These are phyloP conservation scores for Pythium plurisporium DNA, from an alignment of 352 stramenopile genomes.

Conservation along the genomic window DNA sequence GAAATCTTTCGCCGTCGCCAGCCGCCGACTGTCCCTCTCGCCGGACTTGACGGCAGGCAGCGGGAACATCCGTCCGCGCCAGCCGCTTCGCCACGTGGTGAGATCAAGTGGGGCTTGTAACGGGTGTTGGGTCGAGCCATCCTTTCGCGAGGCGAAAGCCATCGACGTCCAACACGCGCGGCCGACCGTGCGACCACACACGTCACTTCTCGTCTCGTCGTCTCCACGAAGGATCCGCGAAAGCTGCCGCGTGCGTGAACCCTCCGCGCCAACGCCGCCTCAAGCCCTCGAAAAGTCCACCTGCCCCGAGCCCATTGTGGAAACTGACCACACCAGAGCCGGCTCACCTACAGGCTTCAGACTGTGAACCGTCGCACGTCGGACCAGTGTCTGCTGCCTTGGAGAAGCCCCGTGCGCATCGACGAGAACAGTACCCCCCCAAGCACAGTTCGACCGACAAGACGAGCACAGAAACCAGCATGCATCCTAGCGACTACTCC, in stretches of 20 bases:
- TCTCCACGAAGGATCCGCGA: slow-evolving; percentile 13
- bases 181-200: background rate
- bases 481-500: slow-evolving; percentile 11
- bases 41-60: background rate
- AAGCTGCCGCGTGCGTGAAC: background rate
- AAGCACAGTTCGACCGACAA: background rate
- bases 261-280: background rate
- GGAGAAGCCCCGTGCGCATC: background rate
- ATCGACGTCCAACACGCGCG: background rate
- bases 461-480: background rate
- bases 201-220: background rate
- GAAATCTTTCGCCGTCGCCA: background rate
- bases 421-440: background rate
- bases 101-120: slow-evolving; percentile 4
- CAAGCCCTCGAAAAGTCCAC: slow-evolving; percentile 7
- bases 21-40: background rate
- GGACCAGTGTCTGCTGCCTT: background rate
- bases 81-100: slow-evolving; percentile 8
- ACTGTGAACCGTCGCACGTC: background rate
- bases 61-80: background rate
- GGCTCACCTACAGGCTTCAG: background rate
- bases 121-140: background rate
- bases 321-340: slow-evolving; percentile 16
- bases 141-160: slow-evolving; percentile 5
- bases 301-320: background rate